Percentiles rank a stretch among this genome's conserved stretches.
These are phyloP conservation scores for Zelopaecilomyces penicillatus DNA, from an alignment of 2,329 filamentous ascomycete genomes.

Conservation along the genomic window DNA sequence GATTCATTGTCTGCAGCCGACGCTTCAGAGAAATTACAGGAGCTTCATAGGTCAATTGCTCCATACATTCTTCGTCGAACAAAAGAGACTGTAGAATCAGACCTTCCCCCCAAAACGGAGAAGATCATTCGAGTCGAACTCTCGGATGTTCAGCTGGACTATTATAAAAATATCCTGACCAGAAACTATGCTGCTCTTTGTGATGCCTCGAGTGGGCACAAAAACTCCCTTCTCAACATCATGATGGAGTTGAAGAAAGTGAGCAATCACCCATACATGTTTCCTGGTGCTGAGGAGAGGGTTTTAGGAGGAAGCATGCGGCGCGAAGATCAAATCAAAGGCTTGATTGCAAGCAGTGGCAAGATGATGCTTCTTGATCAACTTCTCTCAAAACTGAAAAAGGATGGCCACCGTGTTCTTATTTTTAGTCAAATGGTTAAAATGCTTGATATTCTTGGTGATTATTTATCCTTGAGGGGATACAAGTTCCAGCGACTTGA, in stretches of 20 bases:
- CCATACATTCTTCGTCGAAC: conserved; percentile 93
- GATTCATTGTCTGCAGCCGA: conserved; percentile 69
- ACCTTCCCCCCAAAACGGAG: conserved; percentile 92
- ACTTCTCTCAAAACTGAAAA: conserved; percentile 86
- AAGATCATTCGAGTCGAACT: conserved; percentile 98
- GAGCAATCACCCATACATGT: conserved; percentile 98
- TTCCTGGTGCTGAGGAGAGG: conserved; percentile 84
- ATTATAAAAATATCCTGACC: conserved; percentile 98
- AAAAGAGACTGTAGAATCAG: conserved; percentile 95
- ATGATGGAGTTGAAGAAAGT: conserved; percentile 99
- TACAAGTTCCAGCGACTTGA: conserved; percentile 93
- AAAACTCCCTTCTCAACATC: conserved; percentile 91
- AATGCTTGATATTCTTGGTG: conserved; percentile 92
- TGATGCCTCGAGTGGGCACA: conserved; percentile 81
- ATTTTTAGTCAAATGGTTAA: conserved; percentile 99
- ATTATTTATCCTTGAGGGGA: conserved; percentile 87
- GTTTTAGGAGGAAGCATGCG: conserved; percentile 72
- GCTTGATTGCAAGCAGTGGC: conserved; percentile 90
- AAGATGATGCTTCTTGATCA: conserved; percentile 99
- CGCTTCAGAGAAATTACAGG: conserved; percentile 78
- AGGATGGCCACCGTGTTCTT: conserved; percentile 87
- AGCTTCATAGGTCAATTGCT: conserved; percentile 77
- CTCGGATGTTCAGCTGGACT: conserved; percentile 91
- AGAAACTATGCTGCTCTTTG: conserved; percentile 93
- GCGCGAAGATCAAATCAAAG: conserved; percentile 85